These are phyloP conservation scores for Suillus fuscotomentosus DNA, from an alignment of 768 basidiomycete genomes.

Conservation along the genomic window DNA sequence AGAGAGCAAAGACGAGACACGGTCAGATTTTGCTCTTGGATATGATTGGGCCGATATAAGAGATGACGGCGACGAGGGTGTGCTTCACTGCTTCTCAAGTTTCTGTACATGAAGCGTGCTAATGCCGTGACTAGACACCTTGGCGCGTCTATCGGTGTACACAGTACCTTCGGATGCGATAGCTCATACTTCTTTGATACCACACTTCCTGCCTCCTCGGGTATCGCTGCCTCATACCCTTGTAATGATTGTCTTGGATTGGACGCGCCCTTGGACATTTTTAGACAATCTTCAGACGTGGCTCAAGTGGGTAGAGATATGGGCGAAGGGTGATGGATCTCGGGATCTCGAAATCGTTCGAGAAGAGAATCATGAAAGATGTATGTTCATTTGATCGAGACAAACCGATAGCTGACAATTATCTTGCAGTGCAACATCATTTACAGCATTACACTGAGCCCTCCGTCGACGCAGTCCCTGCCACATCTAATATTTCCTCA, in stretches of 20 bases:
- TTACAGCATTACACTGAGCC: slow-evolving; percentile 91
- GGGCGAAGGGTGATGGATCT: slow-evolving; percentile 67
- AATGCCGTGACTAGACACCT: slow-evolving; percentile 56
- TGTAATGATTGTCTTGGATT: slow-evolving; percentile 86
- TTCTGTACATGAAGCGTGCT: slow-evolving; percentile 2
- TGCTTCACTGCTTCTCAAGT: slow-evolving; percentile 29
- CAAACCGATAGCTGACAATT: slow-evolving; percentile 7
- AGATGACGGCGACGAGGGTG: slow-evolving; percentile 94
- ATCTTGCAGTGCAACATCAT: slow-evolving; percentile 72
- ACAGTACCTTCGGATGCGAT: slow-evolving; percentile 82
- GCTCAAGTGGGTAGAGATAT: slow-evolving; percentile 83
- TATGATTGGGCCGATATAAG: slow-evolving; percentile 91
- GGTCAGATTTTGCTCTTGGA: slow-evolving; percentile 80
- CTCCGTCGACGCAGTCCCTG: slow-evolving; percentile 59
- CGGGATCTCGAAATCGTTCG: slow-evolving; percentile 72
- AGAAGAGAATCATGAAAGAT: slow-evolving; percentile 80
- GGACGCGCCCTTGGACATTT: slow-evolving; percentile 94
- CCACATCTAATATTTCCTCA: slow-evolving; percentile 56
- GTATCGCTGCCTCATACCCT: slow-evolving; percentile 66
- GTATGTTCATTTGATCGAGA: slow-evolving; percentile 44
- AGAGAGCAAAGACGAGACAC: slow-evolving; percentile 56
- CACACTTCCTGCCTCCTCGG: slow-evolving; percentile 76
- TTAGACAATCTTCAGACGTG: slow-evolving; percentile 81
- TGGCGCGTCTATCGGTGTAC: slow-evolving; percentile 87
- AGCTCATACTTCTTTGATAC: slow-evolving; percentile 69